These are phyloP conservation scores for Pulveroboletus frians DNA, from an alignment of 768 basidiomycete genomes.

Conservation along the genomic window DNA sequence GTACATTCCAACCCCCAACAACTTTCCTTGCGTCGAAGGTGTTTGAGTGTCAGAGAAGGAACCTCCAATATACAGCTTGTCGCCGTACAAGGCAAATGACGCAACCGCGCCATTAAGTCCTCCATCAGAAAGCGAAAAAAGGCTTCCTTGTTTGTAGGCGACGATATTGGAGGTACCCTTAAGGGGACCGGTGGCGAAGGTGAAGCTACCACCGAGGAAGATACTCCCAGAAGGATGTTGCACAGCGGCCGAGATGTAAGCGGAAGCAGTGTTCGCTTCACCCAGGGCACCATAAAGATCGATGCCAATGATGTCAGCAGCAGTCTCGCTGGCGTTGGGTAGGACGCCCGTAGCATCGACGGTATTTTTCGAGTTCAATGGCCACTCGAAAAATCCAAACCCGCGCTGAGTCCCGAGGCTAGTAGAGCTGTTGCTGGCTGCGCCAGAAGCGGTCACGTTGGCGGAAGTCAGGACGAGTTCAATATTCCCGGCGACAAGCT, in stretches of 20 bases:
- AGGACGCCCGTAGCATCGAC: conserved; percentile 59
- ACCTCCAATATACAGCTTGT: conserved; percentile 82
- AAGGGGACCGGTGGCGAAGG: conserved; percentile 49
- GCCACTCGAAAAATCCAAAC: conserved; percentile 92
- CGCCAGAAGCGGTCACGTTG: conserved; percentile 37
- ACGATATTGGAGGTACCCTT: conserved; percentile 67
- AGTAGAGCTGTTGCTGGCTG: conserved; percentile 26
- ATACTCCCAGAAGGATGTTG: conserved; percentile 62
- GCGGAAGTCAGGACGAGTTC: conserved; percentile 69
- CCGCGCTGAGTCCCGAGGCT: conserved; percentile 39
- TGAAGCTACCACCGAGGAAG: conserved; percentile 77
- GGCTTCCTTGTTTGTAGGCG: conserved; percentile 54
- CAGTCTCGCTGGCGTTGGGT: conserved; percentile 65
- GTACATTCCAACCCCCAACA: conserved; percentile 66
- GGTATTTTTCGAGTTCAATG: conserved; percentile 39
- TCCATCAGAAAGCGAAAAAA: conserved; percentile 48
- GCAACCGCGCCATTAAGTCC: conserved; percentile 81
- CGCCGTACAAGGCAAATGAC: conserved; percentile 56
- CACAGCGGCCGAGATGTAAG: conserved; percentile 49
- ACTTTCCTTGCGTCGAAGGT: conserved; percentile 45
- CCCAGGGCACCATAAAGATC: conserved; percentile 61
- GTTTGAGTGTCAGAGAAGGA: conserved; percentile 68
- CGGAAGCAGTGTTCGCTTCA: conserved; percentile 32
- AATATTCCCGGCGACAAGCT: conserved; percentile 83
- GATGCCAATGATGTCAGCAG: conserved; percentile 58